Conservation (phyloP, 2,329 filamentous ascomycete species). For the Sordariomycetes sp. region DNA sequence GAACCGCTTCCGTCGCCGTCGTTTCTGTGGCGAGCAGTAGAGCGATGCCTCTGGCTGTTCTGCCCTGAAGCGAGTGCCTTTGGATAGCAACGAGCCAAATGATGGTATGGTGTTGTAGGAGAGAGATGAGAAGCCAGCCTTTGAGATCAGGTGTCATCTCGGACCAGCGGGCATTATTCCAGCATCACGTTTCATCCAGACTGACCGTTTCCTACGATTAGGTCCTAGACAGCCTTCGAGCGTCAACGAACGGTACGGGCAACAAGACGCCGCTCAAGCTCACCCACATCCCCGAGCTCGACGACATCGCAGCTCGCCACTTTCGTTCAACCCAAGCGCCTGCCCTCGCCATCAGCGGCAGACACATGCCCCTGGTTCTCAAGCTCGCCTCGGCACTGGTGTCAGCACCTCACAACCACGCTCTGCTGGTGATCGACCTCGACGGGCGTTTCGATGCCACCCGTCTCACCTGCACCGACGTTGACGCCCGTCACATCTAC, state of each 20-base stretch:
- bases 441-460: constrained; percentile 46
- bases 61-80: no score
- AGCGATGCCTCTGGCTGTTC: no score
- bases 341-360: constrained; percentile 40
- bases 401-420: constrained; percentile 33
- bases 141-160: no score
- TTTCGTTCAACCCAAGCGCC: constrained; percentile 37
- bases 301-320: constrained; percentile 35
- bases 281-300: constrained; percentile 34
- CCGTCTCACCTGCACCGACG: constrained; percentile 25
- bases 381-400: constrained; percentile 42
- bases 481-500: constrained; percentile 41
- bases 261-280: constrained; percentile 12
- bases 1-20: no score
- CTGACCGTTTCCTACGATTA: constrained; percentile 4
- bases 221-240: constrained; percentile 11
- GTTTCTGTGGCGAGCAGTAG: no score
- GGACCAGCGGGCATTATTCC: no score
- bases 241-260: constrained; percentile 4
- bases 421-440: constrained; percentile 45
- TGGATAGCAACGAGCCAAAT: no score
- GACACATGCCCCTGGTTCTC: constrained; percentile 46
- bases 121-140: no score
- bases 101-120: no score
- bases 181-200: no score